Evolutionary conservation across 805 yeast species (phyloP).

Genomic region (Starmerella gropengiesseri): DNA sequence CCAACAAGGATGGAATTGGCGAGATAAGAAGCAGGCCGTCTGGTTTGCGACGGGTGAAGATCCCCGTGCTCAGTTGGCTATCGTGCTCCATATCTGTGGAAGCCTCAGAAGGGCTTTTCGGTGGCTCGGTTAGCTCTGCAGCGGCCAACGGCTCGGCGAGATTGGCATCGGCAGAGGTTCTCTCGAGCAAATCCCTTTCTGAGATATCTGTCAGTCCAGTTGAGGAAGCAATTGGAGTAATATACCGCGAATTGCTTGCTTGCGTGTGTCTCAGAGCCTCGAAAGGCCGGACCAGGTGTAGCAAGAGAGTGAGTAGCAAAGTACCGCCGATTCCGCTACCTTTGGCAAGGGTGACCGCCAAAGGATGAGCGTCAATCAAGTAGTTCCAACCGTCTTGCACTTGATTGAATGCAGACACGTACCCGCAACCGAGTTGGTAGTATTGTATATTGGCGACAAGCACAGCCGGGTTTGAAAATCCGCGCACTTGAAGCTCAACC

Average conservation of each 20-base stretch:
- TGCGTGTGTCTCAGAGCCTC: slow-evolving; percentile 9
- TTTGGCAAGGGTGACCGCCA: slow-evolving; percentile 29
- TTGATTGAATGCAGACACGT: slow-evolving; percentile 20
- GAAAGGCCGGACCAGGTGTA: slow-evolving; percentile 32
- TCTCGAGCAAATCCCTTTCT: too few relatives aligned
- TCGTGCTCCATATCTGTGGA: background rate
- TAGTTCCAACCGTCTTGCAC: slow-evolving; percentile 31
- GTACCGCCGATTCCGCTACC: slow-evolving; percentile 46
- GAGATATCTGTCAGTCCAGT: background rate
- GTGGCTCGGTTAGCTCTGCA: too few relatives aligned
- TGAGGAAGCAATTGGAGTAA: slow-evolving; percentile 6
- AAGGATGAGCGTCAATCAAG: slow-evolving; percentile 23
- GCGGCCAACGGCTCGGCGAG: too few relatives aligned
- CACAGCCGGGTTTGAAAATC: slow-evolving; percentile 40
- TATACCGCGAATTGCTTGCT: background rate
- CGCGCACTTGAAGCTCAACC: slow-evolving; percentile 37
- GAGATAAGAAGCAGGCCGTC: slow-evolving; percentile 30
- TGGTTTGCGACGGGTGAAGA: slow-evolving; percentile 22
- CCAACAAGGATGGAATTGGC: slow-evolving; percentile 26
- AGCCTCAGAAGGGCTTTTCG: too few relatives aligned
- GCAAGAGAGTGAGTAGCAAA: slow-evolving; percentile 32
- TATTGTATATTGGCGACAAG: slow-evolving; percentile 30
- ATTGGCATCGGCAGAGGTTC: too few relatives aligned
- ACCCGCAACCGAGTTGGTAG: slow-evolving; percentile 23
- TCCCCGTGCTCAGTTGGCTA: background rate